Base-by-base conservation (phyloP, 305 asterid species). In the Nicotiana rustica region DNA sequence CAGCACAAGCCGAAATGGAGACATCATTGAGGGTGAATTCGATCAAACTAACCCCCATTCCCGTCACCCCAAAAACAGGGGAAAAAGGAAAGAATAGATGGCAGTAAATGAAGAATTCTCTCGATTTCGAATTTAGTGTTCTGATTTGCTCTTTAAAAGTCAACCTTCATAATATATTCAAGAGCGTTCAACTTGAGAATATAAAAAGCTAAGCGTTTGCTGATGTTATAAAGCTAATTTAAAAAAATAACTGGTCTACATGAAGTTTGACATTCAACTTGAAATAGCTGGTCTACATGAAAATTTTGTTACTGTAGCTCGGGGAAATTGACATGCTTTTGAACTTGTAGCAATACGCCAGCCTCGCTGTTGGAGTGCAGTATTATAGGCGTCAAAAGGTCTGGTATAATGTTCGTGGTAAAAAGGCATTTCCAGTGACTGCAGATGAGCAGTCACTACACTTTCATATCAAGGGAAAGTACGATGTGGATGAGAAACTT, bases 401-500 rank as follows among this genome's bases (percentile, higher is more conserved):
- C 41, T 90, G 90, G 83, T 94, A 89, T 83, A 89, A 67, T 17
- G 38, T 88, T 21, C 92, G 97, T 79, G 97, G 89, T 5, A 94
- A 96, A 88, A 90, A 89, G 88, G 85, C 89, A 33, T 96, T 91
- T 87, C 90, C 96, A 3, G 91, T 92, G 79, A 89, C 96, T 25
- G 73, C 87, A 8, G 86, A 92, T 88, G 89, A 88, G 10, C 49
- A 8, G 67, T 33, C 84, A 31, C 29, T 90, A 64, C 88, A 82
- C 88, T 92, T 94, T 84, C 91, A 85, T 61, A 85, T 93, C 33
- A 96, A 94, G 88, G 98, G 94, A 36, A 93, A 90, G 69, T 91
- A 90, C 80, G 79, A 87, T 65, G 84, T 85, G 18, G 93, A 93
- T 73, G 91, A 91, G 85, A 94, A 93, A 70, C 83, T 92, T 85